phyloP scores from a whole-genome alignment of 1,139 yeast species.

The Candida buenavistaensis region DNA sequence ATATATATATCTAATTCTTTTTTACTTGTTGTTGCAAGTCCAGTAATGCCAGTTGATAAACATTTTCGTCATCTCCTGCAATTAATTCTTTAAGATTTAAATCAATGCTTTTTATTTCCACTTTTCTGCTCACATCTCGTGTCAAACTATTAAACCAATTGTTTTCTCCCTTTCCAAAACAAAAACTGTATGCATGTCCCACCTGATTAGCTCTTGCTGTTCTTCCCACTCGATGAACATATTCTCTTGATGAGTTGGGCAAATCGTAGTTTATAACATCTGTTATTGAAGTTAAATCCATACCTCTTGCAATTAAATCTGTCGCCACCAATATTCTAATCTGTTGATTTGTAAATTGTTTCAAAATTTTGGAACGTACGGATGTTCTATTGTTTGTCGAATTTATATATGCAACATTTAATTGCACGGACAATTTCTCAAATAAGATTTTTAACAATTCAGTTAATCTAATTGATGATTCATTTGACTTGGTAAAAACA shows the following conservation, averaged over 20 bases:
- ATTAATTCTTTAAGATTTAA: constrained; percentile 21
- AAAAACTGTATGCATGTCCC: constrained; percentile 73
- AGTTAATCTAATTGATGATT: constrained; percentile 75
- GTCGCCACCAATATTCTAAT: constrained; percentile 74
- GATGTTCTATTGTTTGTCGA: constrained; percentile 51
- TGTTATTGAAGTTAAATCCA: constrained; percentile 71
- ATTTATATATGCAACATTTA: constrained; percentile 39
- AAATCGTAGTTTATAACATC: constrained; percentile 87
- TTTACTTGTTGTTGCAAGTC: constrained; percentile 26
- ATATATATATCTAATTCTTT: constrained; percentile 3
- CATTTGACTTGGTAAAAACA: constrained; percentile 84
- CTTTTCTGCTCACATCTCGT: constrained; percentile 35
- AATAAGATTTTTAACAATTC: constrained; percentile 55
- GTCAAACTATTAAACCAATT: constrained; percentile 62
- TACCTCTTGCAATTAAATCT: constrained; percentile 93
- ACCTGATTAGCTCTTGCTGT: constrained; percentile 86
- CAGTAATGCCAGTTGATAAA: constrained; percentile 26
- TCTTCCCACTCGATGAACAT: constrained; percentile 94
- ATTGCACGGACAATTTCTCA: constrained; percentile 17
- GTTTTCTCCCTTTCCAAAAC: constrained; percentile 74
- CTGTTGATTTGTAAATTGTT: constrained; percentile 52
- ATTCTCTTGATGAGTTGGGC: constrained; percentile 87
- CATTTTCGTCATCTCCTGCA: constrained; percentile 25
- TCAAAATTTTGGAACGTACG: constrained; percentile 47
- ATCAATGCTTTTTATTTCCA: constrained; percentile 24